Conservation (phyloP, 129 eudicot species). For the Erigeron canadensis region DNA sequence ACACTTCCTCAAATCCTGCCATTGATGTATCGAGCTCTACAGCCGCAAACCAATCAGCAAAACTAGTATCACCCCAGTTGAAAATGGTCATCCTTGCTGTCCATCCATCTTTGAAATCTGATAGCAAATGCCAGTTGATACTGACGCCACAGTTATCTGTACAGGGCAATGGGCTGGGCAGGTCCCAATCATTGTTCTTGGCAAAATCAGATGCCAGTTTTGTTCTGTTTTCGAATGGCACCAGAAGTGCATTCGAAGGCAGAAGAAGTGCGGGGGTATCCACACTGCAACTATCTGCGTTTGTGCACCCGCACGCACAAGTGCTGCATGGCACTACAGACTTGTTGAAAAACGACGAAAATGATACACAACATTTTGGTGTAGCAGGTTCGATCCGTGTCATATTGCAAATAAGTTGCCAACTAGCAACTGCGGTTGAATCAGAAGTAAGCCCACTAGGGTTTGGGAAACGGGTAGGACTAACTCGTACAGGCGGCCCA, state of each 20-base stretch:
- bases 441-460: conserved; percentile 48
- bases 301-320: conserved; percentile 71
- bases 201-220: conserved; percentile 21
- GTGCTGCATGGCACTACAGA: conserved; percentile 63
- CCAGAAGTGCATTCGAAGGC: conserved; percentile 50
- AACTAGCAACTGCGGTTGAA: conserved; percentile 53
- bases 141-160: conserved; percentile 70
- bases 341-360: conserved; percentile 56
- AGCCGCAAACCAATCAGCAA: conserved; percentile 59
- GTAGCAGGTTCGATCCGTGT: conserved; percentile 21
- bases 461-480: conserved; percentile 48
- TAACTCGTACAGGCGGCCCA: conserved; percentile 54
- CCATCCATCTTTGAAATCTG: conserved; percentile 61
- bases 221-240: conserved; percentile 65
- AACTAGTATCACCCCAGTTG: conserved; percentile 62
- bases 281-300: conserved; percentile 41
- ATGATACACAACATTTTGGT: conserved; percentile 70
- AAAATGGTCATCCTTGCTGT: conserved; percentile 69
- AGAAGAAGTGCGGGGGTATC: conserved; percentile 49
- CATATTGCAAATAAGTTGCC: conserved; percentile 68
- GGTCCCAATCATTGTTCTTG: conserved; percentile 6
- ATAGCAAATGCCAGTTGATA: conserved; percentile 68
- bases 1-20: conserved; percentile 52
- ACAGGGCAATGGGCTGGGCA: conserved; percentile 63
- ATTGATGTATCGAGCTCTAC: conserved; percentile 44